A percentile compares a stretch with the other conserved stretches of the same genome.
Evolutionary conservation across 1,284 basidiomycete species (phyloP).

Genomic region (Rhodotorula glutinis): DNA sequence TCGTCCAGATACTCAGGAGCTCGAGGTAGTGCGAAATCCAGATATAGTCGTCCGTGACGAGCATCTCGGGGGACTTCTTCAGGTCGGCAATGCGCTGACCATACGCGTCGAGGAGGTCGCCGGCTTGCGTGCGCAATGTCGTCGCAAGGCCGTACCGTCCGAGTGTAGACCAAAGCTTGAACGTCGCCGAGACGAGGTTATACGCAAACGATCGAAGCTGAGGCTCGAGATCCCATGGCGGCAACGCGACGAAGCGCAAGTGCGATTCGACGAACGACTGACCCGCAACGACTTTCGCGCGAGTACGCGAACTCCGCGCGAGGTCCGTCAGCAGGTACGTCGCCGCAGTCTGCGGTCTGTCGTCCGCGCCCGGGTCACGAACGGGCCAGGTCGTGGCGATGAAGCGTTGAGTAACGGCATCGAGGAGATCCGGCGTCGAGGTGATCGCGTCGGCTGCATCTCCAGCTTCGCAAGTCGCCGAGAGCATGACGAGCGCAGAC

Average conservation of each 20-base stretch:
- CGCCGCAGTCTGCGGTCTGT: slow-evolving; percentile 44
- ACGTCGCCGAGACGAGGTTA: slow-evolving; percentile 58
- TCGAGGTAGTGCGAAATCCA: slow-evolving; percentile 17
- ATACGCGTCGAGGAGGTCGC: slow-evolving; percentile 53
- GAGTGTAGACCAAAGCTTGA: slow-evolving; percentile 65
- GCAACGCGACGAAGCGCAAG: slow-evolving; percentile 68
- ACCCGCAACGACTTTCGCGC: slow-evolving; percentile 58
- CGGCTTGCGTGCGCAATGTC: slow-evolving; percentile 39
- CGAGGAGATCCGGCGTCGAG: slow-evolving; percentile 9
- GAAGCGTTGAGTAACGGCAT: slow-evolving; percentile 11
- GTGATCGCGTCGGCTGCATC: slow-evolving; percentile 6
- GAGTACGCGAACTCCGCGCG: slow-evolving; percentile 62
- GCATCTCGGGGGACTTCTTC: too few species aligned
- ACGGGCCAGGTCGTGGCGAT: slow-evolving; percentile 22
- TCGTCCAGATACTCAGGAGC: slow-evolving; percentile 68
- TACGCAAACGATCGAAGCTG: slow-evolving; percentile 50
- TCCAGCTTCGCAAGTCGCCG: slow-evolving; percentile 47
- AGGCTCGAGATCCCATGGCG: slow-evolving; percentile 55
- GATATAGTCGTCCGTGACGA: neutral
- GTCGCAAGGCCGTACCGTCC: slow-evolving; percentile 67
- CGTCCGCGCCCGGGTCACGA: too few species aligned
- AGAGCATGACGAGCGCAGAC: slow-evolving; percentile 56
- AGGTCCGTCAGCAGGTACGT: slow-evolving; percentile 63
- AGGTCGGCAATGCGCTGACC: slow-evolving; percentile 35
- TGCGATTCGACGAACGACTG: slow-evolving; percentile 61